Percentiles rank a stretch among this genome's conserved stretches.
Evolutionary conservation across 1,139 yeast species (phyloP).

Genomic region (Saccharomycopsis phalli): DNA sequence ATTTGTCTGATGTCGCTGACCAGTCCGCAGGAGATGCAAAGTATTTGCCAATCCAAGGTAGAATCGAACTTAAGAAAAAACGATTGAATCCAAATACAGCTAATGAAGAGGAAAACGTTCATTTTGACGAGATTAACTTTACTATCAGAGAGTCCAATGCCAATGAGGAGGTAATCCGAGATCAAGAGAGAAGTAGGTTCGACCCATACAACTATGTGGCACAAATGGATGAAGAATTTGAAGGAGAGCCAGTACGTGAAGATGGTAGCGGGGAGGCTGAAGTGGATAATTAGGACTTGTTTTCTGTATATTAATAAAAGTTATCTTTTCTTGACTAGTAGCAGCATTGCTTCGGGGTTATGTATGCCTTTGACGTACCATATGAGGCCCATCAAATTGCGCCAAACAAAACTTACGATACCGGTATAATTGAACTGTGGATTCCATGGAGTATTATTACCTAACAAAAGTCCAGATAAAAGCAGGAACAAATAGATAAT

Average conservation of each 20-base stretch:
- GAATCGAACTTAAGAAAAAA: conserved; percentile 75
- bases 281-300: neutral
- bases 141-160: conserved; percentile 67
- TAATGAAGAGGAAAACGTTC: conserved; percentile 31
- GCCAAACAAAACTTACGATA: no score
- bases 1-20: conserved; percentile 36
- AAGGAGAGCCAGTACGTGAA: conserved; percentile 24
- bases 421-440: no score
- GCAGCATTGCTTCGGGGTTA: no score
- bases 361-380: no score
- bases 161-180: conserved; percentile 59
- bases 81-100: conserved; percentile 48
- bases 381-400: no score
- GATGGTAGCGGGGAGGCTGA: conserved; percentile 13
- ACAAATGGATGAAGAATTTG: conserved; percentile 33
- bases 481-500: no score
- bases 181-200: conserved; percentile 54
- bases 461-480: no score
- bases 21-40: conserved; percentile 44
- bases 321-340: no score
- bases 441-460: no score
- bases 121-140: conserved; percentile 48
- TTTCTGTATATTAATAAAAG: no score
- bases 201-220: conserved; percentile 69
- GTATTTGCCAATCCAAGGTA: conserved; percentile 72